Evolutionary conservation across 2,329 filamentous ascomycete species (phyloP), one percentile per base, ranked within the genome.

Genomic region (Fusarium veterinarium): DNA sequence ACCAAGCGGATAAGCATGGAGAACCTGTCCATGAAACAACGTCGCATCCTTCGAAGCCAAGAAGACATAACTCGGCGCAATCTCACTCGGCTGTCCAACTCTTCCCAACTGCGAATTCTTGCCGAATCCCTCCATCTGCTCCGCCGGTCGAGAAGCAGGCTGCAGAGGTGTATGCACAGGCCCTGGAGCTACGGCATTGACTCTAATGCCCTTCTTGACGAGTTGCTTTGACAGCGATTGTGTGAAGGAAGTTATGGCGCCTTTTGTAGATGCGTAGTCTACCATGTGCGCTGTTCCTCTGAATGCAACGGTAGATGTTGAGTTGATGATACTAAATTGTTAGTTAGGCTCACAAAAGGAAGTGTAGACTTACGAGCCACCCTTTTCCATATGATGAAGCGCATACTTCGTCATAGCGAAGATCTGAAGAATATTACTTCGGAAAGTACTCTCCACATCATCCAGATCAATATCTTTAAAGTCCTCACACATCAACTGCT

Each of bases 381-480:
- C 86, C 56, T 80, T 83, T 61, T 84, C 81, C 87, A 90, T 88
- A 71, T 90, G 85, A 9, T 85, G 84, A 12, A 90, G 77, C 0
- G 87, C 83, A 67, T 84, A 90, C 75, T 90, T 90, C 9, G 86
- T 86, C 67, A 90, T 81, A n/a, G 87, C 87, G 74, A 91, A 88
- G 82, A 90, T 89, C 60, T 86, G 84, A 13, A 89, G 73, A 37
- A 90, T 86, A 67, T 90, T 90, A 67, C 83, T 85, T 48, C 84
- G 84, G 82, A 90, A 91, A 0, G 86, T 87, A 71, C 84, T 86
- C 69, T 89, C 86, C 1, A 90, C 86, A 1, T 84, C 80, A 19
- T 87, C 83, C 2, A 91, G 82, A 75, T 89, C 83, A 33, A 88
- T 89, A 3, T 90, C 83, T 38, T 82, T 80, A 25, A 90, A 84